Evolutionary conservation across 1,139 yeast genomes (phyloP).

Genomic region (Nematodospora anomalae): DNA sequence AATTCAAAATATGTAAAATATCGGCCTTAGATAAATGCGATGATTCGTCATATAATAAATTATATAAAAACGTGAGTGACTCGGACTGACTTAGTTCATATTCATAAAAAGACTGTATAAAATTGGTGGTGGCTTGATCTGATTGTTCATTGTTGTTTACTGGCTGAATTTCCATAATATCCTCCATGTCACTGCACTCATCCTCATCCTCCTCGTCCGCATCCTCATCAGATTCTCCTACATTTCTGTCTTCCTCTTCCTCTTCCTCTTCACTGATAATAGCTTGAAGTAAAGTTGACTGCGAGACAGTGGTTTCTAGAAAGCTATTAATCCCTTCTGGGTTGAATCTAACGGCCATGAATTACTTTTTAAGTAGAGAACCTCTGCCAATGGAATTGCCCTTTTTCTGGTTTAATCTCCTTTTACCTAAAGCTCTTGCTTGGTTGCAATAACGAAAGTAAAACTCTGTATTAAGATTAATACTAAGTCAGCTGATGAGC

Average conservation of each 20-base stretch:
- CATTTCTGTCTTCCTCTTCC: slow-evolving; percentile 1
- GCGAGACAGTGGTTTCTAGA: background rate
- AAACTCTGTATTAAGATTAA: no score
- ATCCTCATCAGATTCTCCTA: slow-evolving; percentile 1
- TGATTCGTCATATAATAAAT: slow-evolving; percentile 40
- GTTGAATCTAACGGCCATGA: slow-evolving; percentile 2
- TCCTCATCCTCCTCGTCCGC: no score
- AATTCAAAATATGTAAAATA: slow-evolving; percentile 35
- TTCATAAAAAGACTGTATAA: slow-evolving; percentile 22
- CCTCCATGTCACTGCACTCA: slow-evolving; percentile 4
- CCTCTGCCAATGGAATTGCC: background rate
- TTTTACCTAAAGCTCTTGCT: no score
- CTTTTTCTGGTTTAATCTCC: background rate
- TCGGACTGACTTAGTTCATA: slow-evolving; percentile 45
- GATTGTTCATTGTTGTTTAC: background rate
- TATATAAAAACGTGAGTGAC: slow-evolving; percentile 41
- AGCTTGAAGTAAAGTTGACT: slow-evolving; percentile 2
- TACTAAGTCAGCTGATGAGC: no score
- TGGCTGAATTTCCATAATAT: background rate
- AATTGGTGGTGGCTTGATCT: slow-evolving; percentile 4
- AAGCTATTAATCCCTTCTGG: slow-evolving; percentile 2
- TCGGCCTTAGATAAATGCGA: slow-evolving; percentile 37
- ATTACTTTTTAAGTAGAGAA: background rate
- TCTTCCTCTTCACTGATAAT: slow-evolving; percentile 4
- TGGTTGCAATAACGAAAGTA: no score